Percentiles rank a stretch among this genome's conserved stretches.
These are phyloP conservation scores for Silybum marianum DNA, from an alignment of 129 eudicot species.

Conservation along the genomic window DNA sequence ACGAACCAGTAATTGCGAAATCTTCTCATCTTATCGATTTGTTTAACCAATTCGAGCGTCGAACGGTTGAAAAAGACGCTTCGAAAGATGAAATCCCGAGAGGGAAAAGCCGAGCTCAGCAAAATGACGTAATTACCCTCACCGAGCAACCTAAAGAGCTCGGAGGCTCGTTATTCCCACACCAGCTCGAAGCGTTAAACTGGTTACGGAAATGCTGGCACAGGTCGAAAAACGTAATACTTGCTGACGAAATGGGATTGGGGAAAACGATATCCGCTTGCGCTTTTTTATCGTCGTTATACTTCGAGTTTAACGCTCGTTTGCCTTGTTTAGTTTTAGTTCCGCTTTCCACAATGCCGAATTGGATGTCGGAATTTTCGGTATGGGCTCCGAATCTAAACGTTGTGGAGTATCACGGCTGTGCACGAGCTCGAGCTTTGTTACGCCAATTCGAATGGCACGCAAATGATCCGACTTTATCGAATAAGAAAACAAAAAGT, in stretches of 20 bases:
- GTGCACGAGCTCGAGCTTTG: slow-evolving; percentile 62
- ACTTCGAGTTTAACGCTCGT: slow-evolving; percentile 74
- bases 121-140: slow-evolving; percentile 55
- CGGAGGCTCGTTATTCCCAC: slow-evolving; percentile 88
- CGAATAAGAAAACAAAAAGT: slow-evolving; percentile 47
- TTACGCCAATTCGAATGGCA: slow-evolving; percentile 93
- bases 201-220: slow-evolving; percentile 98
- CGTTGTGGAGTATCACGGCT: slow-evolving; percentile 93
- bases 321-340: slow-evolving; percentile 90
- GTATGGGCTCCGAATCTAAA: slow-evolving; percentile 88
- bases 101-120: slow-evolving; percentile 32
- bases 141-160: slow-evolving; percentile 91
- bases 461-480: slow-evolving; percentile 36
- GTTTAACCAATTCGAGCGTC: slow-evolving; percentile 58
- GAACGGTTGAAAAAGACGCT: slow-evolving; percentile 58
- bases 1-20: slow-evolving; percentile 65
- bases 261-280: slow-evolving; percentile 93
- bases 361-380: slow-evolving; percentile 91
- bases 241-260: slow-evolving; percentile 98
- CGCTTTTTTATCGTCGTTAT: slow-evolving; percentile 78
- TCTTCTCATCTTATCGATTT: slow-evolving; percentile 53
- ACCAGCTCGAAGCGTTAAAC: slow-evolving; percentile 92
- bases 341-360: slow-evolving; percentile 98
- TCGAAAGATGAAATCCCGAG: slow-evolving; percentile 21
- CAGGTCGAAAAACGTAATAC: slow-evolving; percentile 75